phyloP scores from a whole-genome alignment of 1,139 yeast species.

The Blastobotrys malaysiensis region DNA sequence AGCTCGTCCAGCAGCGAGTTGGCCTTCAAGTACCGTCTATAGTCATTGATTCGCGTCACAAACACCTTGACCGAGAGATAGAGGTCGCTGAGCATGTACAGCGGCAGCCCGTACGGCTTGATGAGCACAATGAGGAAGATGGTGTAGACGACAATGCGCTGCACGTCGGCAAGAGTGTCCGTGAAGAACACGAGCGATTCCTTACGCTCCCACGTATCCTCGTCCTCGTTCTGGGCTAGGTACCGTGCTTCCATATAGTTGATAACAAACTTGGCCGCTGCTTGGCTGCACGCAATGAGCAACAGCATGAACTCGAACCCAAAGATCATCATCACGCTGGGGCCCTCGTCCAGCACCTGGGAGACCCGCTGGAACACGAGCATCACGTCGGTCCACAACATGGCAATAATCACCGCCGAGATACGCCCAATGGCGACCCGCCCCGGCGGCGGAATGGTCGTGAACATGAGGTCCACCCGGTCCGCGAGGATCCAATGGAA shows the following conservation, averaged over 20 bases:
- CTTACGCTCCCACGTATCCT: slow-evolving; percentile 71
- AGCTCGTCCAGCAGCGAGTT: slow-evolving; percentile 60
- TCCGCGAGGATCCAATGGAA: slow-evolving; percentile 67
- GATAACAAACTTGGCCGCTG: slow-evolving; percentile 46
- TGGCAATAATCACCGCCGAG: slow-evolving; percentile 38
- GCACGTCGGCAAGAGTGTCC: slow-evolving; percentile 44
- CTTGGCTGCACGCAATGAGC: slow-evolving; percentile 49
- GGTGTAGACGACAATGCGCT: slow-evolving; percentile 42
- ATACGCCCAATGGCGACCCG: slow-evolving; percentile 35
- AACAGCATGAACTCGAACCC: slow-evolving; percentile 74
- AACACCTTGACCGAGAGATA: slow-evolving; percentile 50
- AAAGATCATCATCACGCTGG: slow-evolving; percentile 52
- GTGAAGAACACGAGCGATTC: slow-evolving; percentile 53
- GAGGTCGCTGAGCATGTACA: slow-evolving; percentile 64
- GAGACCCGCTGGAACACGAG: slow-evolving; percentile 54
- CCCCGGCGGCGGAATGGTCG: slow-evolving; percentile 29
- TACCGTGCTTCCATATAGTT: slow-evolving; percentile 54
- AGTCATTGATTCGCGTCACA: slow-evolving; percentile 46
- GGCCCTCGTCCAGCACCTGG: slow-evolving; percentile 43
- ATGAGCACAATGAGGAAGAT: slow-evolving; percentile 46
- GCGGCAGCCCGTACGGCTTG: slow-evolving; percentile 50
- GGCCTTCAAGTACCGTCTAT: slow-evolving; percentile 54
- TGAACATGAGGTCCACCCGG: slow-evolving; percentile 34
- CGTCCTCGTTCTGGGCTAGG: slow-evolving; percentile 46
- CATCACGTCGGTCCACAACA: slow-evolving; percentile 46